These are phyloP conservation scores for Ogataea pignaliae DNA, from an alignment of 805 yeast species.

Conservation along the genomic window DNA sequence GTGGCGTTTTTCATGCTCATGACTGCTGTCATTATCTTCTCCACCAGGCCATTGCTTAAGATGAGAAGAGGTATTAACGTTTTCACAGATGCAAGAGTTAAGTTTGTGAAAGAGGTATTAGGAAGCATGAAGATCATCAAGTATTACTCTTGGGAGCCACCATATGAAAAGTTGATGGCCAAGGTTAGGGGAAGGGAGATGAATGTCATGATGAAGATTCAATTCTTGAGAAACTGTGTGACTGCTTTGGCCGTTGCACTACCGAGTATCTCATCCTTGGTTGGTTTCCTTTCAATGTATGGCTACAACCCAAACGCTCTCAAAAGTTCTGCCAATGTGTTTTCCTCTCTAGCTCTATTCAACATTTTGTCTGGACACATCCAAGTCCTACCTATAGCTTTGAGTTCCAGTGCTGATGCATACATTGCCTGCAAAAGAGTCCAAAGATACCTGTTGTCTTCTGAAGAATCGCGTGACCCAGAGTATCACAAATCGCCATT, in stretches of 20 bases:
- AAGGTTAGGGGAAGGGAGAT: conserved; percentile 60
- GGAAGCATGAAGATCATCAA: conserved; percentile 78
- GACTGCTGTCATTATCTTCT: conserved; percentile 39
- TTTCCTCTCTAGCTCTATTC: conserved; percentile 68
- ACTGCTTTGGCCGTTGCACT: conserved; percentile 64
- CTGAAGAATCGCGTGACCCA: conserved; percentile 30
- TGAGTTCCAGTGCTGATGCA: conserved; percentile 67
- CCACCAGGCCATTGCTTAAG: conserved; percentile 48
- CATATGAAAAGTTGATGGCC: conserved; percentile 57
- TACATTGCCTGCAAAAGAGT: conserved; percentile 54
- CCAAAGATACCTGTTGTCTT: conserved; percentile 45
- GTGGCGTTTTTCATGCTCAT: conserved; percentile 52
- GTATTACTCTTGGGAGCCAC: conserved; percentile 87
- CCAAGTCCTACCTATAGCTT: conserved; percentile 65
- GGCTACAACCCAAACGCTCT: conserved; percentile 30
- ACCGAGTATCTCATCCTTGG: conserved; percentile 69
- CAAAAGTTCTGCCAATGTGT: conserved; percentile 56
- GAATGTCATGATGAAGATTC: conserved; percentile 55
- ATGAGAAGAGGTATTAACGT: conserved; percentile 55
- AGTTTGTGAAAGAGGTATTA: conserved; percentile 71
- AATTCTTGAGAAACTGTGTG: conserved; percentile 55
- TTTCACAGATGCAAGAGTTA: conserved; percentile 74
- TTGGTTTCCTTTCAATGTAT: conserved; percentile 42
- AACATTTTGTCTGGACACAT: conserved; percentile 57
- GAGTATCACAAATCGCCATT: conserved; percentile 11